Evolutionary conservation across 1,284 basidiomycete genomes (phyloP).

Genomic region (Sporisorium reilianum): DNA sequence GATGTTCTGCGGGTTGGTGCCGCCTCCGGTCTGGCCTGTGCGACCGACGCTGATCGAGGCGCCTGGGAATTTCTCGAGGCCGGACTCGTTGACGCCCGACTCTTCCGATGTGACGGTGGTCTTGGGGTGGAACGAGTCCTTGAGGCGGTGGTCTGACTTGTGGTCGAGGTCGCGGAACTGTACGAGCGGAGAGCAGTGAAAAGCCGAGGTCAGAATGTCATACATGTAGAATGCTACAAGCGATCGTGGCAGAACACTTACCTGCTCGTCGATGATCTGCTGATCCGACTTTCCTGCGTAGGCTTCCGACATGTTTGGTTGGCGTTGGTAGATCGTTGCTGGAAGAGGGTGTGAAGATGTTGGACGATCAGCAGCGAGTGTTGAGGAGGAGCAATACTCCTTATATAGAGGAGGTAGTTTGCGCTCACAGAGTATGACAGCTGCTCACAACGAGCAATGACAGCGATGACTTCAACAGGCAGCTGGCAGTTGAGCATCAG

Average conservation of each 20-base stretch:
- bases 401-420: conserved; percentile 2
- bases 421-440: not conserved
- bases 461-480: conserved; percentile 27
- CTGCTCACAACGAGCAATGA: too few relatives aligned
- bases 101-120: conserved; percentile 54
- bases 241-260: conserved; percentile 2
- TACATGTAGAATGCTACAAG: too few relatives aligned
- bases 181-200: not conserved
- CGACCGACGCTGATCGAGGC: conserved; percentile 51
- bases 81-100: conserved; percentile 58
- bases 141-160: conserved; percentile 52
- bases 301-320: conserved; percentile 56
- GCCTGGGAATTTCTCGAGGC: conserved; percentile 51
- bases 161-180: conserved; percentile 44
- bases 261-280: conserved; percentile 62
- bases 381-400: not conserved
- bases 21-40: conserved; percentile 57
- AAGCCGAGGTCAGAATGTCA: not conserved
- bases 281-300: conserved; percentile 59
- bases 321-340: not conserved
- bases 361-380: not conserved
- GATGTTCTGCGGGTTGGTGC: conserved; percentile 58
- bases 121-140: conserved; percentile 52
- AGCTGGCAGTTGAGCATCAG: not conserved
- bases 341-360: not conserved